These are phyloP conservation scores for Sclerospora graminicola DNA, from an alignment of 352 stramenopile species.

Conservation along the genomic window DNA sequence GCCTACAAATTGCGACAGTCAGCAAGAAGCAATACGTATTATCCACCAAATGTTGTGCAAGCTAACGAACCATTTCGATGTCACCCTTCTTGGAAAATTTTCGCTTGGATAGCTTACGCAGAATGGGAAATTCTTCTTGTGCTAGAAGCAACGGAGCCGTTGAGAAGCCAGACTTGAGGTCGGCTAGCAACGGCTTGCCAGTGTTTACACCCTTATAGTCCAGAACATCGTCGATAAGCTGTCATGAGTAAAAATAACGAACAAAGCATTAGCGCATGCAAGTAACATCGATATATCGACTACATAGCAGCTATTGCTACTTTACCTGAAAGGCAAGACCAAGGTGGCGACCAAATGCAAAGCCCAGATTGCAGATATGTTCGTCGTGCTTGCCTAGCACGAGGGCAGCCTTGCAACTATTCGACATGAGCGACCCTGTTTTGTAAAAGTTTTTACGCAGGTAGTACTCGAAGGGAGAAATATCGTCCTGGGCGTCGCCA, in stretches of 20 bases:
- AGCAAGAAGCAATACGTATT: slow-evolving; percentile 3
- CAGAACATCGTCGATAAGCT: slow-evolving; percentile 97
- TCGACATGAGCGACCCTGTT: slow-evolving; percentile 97
- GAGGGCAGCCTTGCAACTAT: slow-evolving; percentile 90
- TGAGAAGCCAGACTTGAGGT: slow-evolving; percentile 92
- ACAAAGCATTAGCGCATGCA: slow-evolving; percentile 2
- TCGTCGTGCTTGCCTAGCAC: slow-evolving; percentile 88
- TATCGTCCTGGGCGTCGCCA: slow-evolving; percentile 43
- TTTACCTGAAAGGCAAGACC: slow-evolving; percentile 96
- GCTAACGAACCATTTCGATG: slow-evolving; percentile 71
- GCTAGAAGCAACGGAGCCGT: slow-evolving; percentile 97
- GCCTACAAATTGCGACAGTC: slow-evolving; percentile 29
- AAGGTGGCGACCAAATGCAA: slow-evolving; percentile 95
- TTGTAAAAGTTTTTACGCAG: slow-evolving; percentile 99
- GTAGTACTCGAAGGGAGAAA: slow-evolving; percentile 92
- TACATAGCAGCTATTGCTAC: neutral
- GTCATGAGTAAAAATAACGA: slow-evolving; percentile 3
- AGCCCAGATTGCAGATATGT: slow-evolving; percentile 79
- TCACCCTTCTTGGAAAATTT: slow-evolving; percentile 90
- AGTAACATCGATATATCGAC: neutral
- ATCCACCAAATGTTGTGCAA: neutral
- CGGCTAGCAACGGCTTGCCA: slow-evolving; percentile 92
- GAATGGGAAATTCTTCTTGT: slow-evolving; percentile 88
- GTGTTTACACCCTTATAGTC: slow-evolving; percentile 94
- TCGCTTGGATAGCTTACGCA: slow-evolving; percentile 82